Evolutionary conservation across 371 early-diverging fungal genomes (phyloP).

Genomic region (Mortierella sp.): DNA sequence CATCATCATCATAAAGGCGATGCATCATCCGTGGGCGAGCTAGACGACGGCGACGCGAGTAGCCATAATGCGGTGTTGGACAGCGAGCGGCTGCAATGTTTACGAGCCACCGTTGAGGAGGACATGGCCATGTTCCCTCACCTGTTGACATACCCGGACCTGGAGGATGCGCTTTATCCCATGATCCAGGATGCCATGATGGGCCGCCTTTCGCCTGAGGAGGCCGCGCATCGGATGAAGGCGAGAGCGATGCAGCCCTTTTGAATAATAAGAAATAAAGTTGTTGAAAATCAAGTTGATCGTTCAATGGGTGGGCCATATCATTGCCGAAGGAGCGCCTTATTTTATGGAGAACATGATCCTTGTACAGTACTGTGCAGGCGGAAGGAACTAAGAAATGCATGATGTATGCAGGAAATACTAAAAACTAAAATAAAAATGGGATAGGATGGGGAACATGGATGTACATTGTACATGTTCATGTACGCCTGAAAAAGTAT

Average conservation of each 20-base stretch:
- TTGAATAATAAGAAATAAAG: neutral
- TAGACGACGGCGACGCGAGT: neutral
- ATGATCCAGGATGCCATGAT: slow-evolving; percentile 52
- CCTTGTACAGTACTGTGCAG: neutral
- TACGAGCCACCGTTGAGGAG: slow-evolving; percentile 22
- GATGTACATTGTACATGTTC: neutral
- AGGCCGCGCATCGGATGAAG: slow-evolving; percentile 25
- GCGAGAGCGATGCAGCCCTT: slow-evolving; percentile 6
- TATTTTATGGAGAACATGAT: neutral
- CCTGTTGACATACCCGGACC: slow-evolving; percentile 34
- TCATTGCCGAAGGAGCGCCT: neutral
- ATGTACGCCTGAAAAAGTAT: neutral
- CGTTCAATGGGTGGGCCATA: no score
- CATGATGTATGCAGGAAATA: neutral
- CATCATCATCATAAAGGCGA: no score
- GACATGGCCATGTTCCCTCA: slow-evolving; percentile 57
- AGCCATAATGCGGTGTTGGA: slow-evolving; percentile 10
- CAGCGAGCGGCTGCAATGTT: slow-evolving; percentile 29
- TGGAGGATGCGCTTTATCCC: slow-evolving; percentile 42
- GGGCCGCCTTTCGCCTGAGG: slow-evolving; percentile 21
- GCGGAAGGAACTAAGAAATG: neutral
- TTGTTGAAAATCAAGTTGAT: slow-evolving; percentile 1
- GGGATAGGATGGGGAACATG: neutral
- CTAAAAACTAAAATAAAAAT: neutral
- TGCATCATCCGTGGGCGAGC: no score